Percentiles rank a stretch among this genome's conserved stretches.
Evolutionary conservation across 225 moss, liverwort and hornwort genomes (phyloP).

Genomic region (Neckera pumila): DNA sequence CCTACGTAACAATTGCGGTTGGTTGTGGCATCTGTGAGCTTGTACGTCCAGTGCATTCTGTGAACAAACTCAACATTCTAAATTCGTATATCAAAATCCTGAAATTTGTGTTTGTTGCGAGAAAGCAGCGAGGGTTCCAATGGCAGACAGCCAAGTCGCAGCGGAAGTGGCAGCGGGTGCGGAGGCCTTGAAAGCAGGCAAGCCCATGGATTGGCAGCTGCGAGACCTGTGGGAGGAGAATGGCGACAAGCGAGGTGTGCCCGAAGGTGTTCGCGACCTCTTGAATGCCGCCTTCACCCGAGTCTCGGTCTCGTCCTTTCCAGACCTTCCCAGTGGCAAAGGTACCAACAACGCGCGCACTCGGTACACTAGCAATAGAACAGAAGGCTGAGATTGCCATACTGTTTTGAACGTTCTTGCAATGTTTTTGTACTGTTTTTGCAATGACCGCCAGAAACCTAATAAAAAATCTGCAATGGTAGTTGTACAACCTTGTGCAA

Average conservation of each 20-base stretch:
- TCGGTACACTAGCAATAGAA: not conserved
- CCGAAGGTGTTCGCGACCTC: conserved; percentile 47
- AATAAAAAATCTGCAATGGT: not conserved
- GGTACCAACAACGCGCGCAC: conserved; percentile 2
- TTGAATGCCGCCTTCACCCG: conserved; percentile 60
- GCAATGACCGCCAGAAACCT: not conserved
- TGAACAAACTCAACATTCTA: not conserved
- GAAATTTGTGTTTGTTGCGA: not conserved
- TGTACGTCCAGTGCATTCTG: not conserved
- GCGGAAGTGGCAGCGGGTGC: not conserved
- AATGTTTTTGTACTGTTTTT: not conserved
- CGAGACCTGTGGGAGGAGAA: conserved; percentile 54
- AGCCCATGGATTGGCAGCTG: conserved; percentile 38
- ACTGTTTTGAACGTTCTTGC: not conserved
- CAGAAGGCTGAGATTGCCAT: not conserved
- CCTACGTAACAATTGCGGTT: not conserved
- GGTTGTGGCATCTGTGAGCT: not conserved
- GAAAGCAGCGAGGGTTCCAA: not conserved
- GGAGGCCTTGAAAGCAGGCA: not conserved
- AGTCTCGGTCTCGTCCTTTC: conserved; percentile 67
- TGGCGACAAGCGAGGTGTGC: conserved; percentile 53
- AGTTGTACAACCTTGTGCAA: not conserved
- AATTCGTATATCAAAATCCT: not conserved
- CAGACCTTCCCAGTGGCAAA: conserved; percentile 60
- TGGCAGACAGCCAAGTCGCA: not conserved